phyloP scores from a whole-genome alignment of 257 asterid genomes.

The Scutellaria minor region DNA sequence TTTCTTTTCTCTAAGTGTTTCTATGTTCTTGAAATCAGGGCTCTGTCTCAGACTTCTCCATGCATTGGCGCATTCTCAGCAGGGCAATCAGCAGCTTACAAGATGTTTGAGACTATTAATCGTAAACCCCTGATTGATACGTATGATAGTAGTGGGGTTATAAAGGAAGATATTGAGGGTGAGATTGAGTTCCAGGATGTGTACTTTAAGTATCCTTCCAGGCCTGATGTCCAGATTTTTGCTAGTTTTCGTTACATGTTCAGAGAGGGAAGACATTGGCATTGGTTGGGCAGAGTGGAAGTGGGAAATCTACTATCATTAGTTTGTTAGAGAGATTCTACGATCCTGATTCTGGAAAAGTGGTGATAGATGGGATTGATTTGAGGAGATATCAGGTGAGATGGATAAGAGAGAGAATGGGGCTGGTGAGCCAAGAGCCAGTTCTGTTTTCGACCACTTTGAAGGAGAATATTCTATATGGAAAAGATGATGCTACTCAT shows the following conservation, averaged over 20 bases:
- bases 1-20: too few relatives aligned
- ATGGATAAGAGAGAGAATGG: conserved; percentile 66
- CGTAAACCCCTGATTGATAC: conserved; percentile 61
- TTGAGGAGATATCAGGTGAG: conserved; percentile 50
- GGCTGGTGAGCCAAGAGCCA: conserved; percentile 85
- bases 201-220: conserved; percentile 67
- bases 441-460: conserved; percentile 58
- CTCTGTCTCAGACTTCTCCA: conserved; percentile 69
- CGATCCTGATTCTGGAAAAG: conserved; percentile 69
- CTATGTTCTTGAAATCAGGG: conserved; percentile 42
- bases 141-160: conserved; percentile 47
- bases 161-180: conserved; percentile 57
- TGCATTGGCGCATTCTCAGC: conserved; percentile 62
- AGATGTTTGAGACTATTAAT: conserved; percentile 63
- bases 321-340: conserved; percentile 75
- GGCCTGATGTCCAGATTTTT: conserved; percentile 78
- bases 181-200: conserved; percentile 71
- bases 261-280: conserved; percentile 64
- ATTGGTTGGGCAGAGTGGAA: conserved; percentile 85
- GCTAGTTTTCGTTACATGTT: conserved; percentile 54
- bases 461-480: conserved; percentile 63
- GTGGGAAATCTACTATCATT: conserved; percentile 79
- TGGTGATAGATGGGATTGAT: conserved; percentile 61
- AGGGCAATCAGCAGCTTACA: conserved; percentile 68
- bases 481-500: conserved; percentile 52